phyloP scores from a whole-genome alignment of 2,329 filamentous ascomycete species.

The Diplodia corticola region DNA sequence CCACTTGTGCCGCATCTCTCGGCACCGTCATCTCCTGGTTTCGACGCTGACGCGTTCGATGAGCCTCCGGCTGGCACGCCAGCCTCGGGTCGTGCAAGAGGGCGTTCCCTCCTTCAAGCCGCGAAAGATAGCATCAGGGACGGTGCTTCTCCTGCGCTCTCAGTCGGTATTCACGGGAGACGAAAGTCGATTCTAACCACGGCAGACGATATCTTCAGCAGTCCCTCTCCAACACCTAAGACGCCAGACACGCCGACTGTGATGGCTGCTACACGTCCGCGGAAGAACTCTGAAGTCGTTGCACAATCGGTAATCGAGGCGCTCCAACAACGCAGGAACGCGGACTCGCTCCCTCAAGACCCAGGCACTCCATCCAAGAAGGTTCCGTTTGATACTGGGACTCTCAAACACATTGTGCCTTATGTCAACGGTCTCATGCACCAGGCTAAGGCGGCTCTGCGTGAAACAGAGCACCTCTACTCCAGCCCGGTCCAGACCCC shows the following conservation, averaged over 20 bases:
- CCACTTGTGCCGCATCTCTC: slow-evolving; percentile 53
- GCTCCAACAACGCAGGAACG: slow-evolving; percentile 53
- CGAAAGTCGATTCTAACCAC: slow-evolving; percentile 39
- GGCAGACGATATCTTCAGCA: slow-evolving; percentile 38
- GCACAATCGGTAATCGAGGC: slow-evolving; percentile 64
- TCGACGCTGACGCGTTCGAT: slow-evolving; percentile 61
- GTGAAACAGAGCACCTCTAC: slow-evolving; percentile 51
- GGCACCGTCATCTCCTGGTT: slow-evolving; percentile 57
- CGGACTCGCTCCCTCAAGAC: slow-evolving; percentile 30
- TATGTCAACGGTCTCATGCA: slow-evolving; percentile 51
- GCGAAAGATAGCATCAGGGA: slow-evolving; percentile 7
- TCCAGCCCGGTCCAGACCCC: slow-evolving; percentile 44
- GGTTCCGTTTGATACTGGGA: slow-evolving; percentile 66
- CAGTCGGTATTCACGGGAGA: slow-evolving; percentile 14
- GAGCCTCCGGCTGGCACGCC: slow-evolving; percentile 36
- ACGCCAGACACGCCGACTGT: slow-evolving; percentile 33
- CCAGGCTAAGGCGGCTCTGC: slow-evolving; percentile 49
- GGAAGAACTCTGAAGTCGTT: slow-evolving; percentile 59
- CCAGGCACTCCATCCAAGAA: slow-evolving; percentile 48
- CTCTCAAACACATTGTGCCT: slow-evolving; percentile 62
- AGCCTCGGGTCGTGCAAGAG: background rate
- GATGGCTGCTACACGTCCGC: slow-evolving; percentile 46
- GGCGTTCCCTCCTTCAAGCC: slow-evolving; percentile 9
- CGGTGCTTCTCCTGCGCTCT: slow-evolving; percentile 10
- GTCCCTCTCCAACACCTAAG: slow-evolving; percentile 32